phyloP scores from a whole-genome alignment of 2,329 filamentous ascomycete genomes.

The Didymellaceae sp. region DNA sequence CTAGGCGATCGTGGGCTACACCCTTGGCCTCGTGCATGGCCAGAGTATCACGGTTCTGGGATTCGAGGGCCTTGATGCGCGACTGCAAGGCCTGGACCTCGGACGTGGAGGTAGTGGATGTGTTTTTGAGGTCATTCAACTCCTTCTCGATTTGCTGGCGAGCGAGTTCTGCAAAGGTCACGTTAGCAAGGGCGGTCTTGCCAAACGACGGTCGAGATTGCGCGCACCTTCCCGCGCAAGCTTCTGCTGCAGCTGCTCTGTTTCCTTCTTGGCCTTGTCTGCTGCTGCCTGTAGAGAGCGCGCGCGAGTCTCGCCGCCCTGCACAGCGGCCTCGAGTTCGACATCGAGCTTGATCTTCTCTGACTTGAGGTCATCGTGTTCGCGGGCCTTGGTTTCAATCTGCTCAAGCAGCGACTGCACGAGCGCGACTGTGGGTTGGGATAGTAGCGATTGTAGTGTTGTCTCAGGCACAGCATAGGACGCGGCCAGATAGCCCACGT shows the following conservation, averaged over 20 bases:
- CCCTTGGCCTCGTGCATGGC: slow-evolving; percentile 90
- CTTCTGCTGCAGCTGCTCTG: slow-evolving; percentile 80
- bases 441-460: slow-evolving; percentile 66
- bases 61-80: slow-evolving; percentile 85
- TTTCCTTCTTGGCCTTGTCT: slow-evolving; percentile 83
- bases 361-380: slow-evolving; percentile 80
- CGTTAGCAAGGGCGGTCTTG: slow-evolving; percentile 2
- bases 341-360: slow-evolving; percentile 91
- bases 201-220: neutral
- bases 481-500: slow-evolving; percentile 75
- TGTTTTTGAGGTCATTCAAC: slow-evolving; percentile 77
- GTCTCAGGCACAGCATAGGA: slow-evolving; percentile 73
- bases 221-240: slow-evolving; percentile 79
- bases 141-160: slow-evolving; percentile 81
- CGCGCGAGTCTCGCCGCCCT: slow-evolving; percentile 80
- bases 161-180: slow-evolving; percentile 67
- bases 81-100: slow-evolving; percentile 79
- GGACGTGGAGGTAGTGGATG: slow-evolving; percentile 73
- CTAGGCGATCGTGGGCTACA: slow-evolving; percentile 81
- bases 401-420: slow-evolving; percentile 76
- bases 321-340: slow-evolving; percentile 88
- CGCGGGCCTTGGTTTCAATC: slow-evolving; percentile 78
- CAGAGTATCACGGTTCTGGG: slow-evolving; percentile 89
- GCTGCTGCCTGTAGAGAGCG: slow-evolving; percentile 81
- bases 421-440: slow-evolving; percentile 77